Percentiles rank a stretch among this genome's conserved stretches.
phyloP scores from a whole-genome alignment of 2,329 filamentous ascomycete species.

The Zymoseptoria tritici region DNA sequence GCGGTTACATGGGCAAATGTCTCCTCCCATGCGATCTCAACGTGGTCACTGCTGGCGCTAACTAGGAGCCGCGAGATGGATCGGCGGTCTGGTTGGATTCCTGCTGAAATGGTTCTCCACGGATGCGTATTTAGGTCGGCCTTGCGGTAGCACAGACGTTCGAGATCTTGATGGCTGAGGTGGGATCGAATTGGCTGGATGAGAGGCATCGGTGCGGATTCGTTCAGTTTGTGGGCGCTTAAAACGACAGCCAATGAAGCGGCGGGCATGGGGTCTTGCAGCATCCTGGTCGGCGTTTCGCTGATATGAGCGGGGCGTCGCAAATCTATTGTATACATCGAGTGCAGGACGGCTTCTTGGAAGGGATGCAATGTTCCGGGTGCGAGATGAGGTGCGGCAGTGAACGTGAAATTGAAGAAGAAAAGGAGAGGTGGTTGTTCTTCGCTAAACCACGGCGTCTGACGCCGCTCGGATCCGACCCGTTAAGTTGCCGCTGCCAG shows the following conservation, averaged over 20 bases:
- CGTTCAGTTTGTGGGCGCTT: constrained; percentile 12
- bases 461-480: not conserved
- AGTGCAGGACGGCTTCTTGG: not conserved
- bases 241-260: constrained; percentile 8
- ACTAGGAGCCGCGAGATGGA: constrained; percentile 19
- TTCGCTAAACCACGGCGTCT: not conserved
- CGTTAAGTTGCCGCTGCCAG: not conserved
- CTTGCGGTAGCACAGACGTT: constrained; percentile 8
- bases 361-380: not conserved
- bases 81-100: constrained; percentile 15
- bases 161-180: not conserved
- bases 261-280: not conserved
- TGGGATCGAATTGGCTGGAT: constrained; percentile 6
- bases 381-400: not conserved
- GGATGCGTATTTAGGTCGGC: constrained; percentile 2
- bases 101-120: constrained; percentile 10
- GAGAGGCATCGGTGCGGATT: constrained; percentile 9
- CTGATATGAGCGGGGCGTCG: not conserved
- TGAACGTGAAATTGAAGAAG: not conserved
- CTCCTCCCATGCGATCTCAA: constrained; percentile 14
- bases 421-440: not conserved
- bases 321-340: not conserved
- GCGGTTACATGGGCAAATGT: constrained; percentile 21
- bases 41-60: constrained; percentile 28
- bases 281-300: not conserved